Conservation (phyloP, 2,329 filamentous ascomycete genomes). For the Aspergillus ustus region DNA sequence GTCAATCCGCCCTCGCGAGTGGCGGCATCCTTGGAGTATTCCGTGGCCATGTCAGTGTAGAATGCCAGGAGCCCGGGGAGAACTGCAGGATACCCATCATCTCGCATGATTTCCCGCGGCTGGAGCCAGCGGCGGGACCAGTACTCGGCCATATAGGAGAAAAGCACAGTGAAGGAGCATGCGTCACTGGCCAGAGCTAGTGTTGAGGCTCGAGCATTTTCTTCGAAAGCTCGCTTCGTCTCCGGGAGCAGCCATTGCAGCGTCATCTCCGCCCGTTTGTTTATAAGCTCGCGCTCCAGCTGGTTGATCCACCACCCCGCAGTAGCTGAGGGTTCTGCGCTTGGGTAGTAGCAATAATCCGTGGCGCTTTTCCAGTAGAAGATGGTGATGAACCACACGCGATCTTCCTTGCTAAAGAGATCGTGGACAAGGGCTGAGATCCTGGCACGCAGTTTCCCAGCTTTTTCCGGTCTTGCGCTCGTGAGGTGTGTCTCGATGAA, state of each 20-base stretch:
- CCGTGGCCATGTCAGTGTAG: not conserved
- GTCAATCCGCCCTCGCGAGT: not conserved
- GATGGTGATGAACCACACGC: not conserved
- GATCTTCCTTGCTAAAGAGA: not conserved
- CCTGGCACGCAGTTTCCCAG: not conserved
- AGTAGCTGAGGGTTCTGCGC: not conserved
- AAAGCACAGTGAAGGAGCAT: not conserved
- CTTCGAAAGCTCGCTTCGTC: not conserved
- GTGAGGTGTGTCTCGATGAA: not conserved
- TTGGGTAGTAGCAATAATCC: not conserved
- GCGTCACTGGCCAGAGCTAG: not conserved
- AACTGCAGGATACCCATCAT: not conserved
- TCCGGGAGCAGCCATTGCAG: conserved; percentile 11
- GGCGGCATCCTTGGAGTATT: too few species aligned
- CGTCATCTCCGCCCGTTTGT: conserved; percentile 3
- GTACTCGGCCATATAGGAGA: not conserved
- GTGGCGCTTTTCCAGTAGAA: not conserved
- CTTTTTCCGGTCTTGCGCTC: not conserved
- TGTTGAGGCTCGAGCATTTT: not conserved
- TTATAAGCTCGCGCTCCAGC: not conserved
- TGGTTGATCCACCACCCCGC: not conserved
- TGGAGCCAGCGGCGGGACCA: not conserved
- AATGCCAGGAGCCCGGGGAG: not conserved
- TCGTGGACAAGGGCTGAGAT: not conserved
- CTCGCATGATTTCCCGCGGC: not conserved